Conservation (phyloP, 2,329 filamentous ascomycete genomes). For the Arthrobotrys sphaeroides region DNA sequence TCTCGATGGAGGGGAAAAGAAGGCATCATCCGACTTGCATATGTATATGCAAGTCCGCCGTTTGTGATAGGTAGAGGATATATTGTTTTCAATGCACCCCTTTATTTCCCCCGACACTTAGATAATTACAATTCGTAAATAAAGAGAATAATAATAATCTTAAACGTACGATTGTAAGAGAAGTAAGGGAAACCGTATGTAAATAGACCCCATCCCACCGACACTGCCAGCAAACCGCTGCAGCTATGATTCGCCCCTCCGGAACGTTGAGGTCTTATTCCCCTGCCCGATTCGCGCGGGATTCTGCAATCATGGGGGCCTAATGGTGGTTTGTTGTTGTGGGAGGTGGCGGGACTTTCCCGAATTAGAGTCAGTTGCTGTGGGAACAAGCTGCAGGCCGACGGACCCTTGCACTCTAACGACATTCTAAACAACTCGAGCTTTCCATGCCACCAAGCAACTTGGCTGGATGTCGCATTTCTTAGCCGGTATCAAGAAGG, state of each 20-base stretch:
- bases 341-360: slow-evolving; percentile 20
- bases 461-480: neutral
- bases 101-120: slow-evolving; percentile 22
- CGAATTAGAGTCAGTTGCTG: slow-evolving; percentile 27
- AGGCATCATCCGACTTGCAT: neutral
- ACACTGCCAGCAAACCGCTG: slow-evolving; percentile 9
- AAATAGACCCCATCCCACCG: neutral
- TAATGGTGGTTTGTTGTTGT: slow-evolving; percentile 28
- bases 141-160: neutral
- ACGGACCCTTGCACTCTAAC: slow-evolving; percentile 26
- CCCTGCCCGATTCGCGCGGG: slow-evolving; percentile 20
- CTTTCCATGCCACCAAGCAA: neutral
- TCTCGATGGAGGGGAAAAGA: no score
- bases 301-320: slow-evolving; percentile 11
- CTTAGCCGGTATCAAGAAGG: slow-evolving; percentile 7
- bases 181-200: no score
- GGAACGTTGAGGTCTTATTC: slow-evolving; percentile 22
- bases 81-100: slow-evolving; percentile 22
- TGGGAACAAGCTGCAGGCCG: slow-evolving; percentile 22
- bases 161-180: no score
- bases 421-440: slow-evolving; percentile 47
- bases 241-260: slow-evolving; percentile 34
- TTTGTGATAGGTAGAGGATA: slow-evolving; percentile 20
- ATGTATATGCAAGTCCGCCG: slow-evolving; percentile 14
- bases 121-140: slow-evolving; percentile 17